Base-by-base conservation (phyloP, 177 flowering plant genomes). In the Vitis hybrid region DNA sequence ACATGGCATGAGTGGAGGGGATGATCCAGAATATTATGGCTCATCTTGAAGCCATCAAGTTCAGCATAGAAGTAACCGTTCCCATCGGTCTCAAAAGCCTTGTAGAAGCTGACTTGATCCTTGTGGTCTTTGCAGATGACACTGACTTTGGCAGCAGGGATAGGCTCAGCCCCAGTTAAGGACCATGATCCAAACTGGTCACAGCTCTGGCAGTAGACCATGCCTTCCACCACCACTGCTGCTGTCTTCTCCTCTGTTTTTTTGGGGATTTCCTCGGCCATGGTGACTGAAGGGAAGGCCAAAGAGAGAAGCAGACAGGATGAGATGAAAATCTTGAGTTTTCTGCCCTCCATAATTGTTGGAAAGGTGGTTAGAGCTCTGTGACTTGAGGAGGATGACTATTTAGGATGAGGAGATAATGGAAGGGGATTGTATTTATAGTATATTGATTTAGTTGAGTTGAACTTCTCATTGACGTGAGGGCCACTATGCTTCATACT, bases 201-300 rank as follows among this genome's bases (percentile, higher is more conserved):
- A 52, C 98, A 93, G 79, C 86, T 84, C 69, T 91, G 94, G 86
- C 98, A 90, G 77, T 85, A 89, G 30, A 93, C 92, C 70, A 85
- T 71, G 57, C 97, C 97, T 82, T 91, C 97, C 4, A 92, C 91
- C 11, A 81, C 95, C 65, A 90, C 88, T 1, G 82, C 85, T 0
- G 70, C 61, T 40, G 68, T 67, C 69, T 82, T 81, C 30, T 66
- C 79, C 11, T 48, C 56, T 12, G 64, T 56, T 57, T 60, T 65
- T 48, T 63, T 24, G 17, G 82, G 57, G 55, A 60, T 61, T 9
- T 74, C 24, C 48, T 64, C 77, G 49, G 58, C 0, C 27, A 81
- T 71, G 8, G 70, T 15, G n/a, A 62, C 56, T 17, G 75, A 70
- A 64, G 77, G 63, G 56, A 79, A 68, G 72, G 83, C 79, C 19